phyloP scores from a whole-genome alignment of 768 basidiomycete genomes.

The Leccinum boreale region DNA sequence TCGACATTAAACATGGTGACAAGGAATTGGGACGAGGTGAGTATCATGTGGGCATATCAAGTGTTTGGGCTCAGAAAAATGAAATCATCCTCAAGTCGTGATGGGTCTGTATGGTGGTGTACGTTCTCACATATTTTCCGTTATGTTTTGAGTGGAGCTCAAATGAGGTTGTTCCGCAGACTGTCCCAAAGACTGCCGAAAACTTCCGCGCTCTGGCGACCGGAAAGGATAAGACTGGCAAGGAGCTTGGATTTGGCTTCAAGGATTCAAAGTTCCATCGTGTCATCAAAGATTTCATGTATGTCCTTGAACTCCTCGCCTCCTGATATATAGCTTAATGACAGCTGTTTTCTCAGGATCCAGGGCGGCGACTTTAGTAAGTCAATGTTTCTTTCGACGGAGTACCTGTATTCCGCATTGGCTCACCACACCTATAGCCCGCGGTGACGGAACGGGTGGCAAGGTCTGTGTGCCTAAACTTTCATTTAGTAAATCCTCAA shows the following conservation, averaged over 20 bases:
- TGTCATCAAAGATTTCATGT: conserved; percentile 94
- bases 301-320: conserved; percentile 15
- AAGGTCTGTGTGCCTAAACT: conserved; percentile 49
- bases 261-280: conserved; percentile 97
- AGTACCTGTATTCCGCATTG: conserved; percentile 16
- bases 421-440: conserved; percentile 43
- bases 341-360: conserved; percentile 52
- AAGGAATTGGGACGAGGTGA: conserved; percentile 77
- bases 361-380: conserved; percentile 98
- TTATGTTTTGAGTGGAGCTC: neutral
- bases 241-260: conserved; percentile 82
- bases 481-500: conserved; percentile 1
- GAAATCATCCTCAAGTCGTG: conserved; percentile 47
- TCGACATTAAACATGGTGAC: conserved; percentile 93
- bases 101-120: conserved; percentile 92
- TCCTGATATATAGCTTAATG: neutral
- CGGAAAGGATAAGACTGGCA: conserved; percentile 63
- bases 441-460: conserved; percentile 87
- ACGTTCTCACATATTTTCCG: conserved; percentile 23
- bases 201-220: conserved; percentile 95
- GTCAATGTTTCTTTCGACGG: conserved; percentile 30
- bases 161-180: conserved; percentile 40
- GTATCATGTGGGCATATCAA: conserved; percentile 17
- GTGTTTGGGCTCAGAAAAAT: conserved; percentile 5
- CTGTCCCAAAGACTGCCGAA: conserved; percentile 94